Base-by-base conservation (phyloP, 192 early-diverging fungal species). In the Paraglomus occultum region DNA sequence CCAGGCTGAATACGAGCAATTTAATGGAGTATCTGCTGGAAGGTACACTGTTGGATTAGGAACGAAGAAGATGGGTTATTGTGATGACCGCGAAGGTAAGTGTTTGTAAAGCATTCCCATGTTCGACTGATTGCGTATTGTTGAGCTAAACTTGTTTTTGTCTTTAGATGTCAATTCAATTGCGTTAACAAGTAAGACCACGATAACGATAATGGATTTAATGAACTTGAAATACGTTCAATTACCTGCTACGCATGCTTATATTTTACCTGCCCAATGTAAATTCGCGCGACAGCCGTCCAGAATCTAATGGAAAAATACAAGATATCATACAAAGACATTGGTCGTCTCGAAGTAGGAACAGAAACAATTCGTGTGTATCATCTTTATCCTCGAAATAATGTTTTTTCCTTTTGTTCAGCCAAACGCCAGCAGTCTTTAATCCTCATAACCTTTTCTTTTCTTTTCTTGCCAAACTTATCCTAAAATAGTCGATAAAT, bases 11-110 rank as follows among this genome's bases (percentile, higher is more conserved):
- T 75, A 85, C 75, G 95, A 99, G 79, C 74, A 87, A 79, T 91
- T 91, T 81, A 95, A 99, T 79, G 89, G 90, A 43, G 97, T 94
- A 50, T 93, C 93, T 22, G 78, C 90, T 50, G 97, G 97, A 72
- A 99, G 97, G 85, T 99, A 99, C 83, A 95, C 95, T 65, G 96
- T 97, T 73, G 97, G 97, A 67, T 88, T 99, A 15, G 97, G 97
- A 46, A 95, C 97, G 82, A 85, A 80, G 68, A 90, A 90, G 76
- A 99, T 99, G 97, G 91, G 88, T 47, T 88, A 97, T 73, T 89
- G 89, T 82, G 95, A 97, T 78, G 97, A 99, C 77, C 84, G 95
- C 70, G 95, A 99, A 79, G 65, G 70, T 67, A 23, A 31, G 0
- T 68, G 10, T 23, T 7, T 12, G 31, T 63, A n/a, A 46, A 10